Percentiles rank a stretch among this genome's conserved stretches.
phyloP scores from a whole-genome alignment of 495 filamentous ascomycete species.

The Cetradonia linearis region DNA sequence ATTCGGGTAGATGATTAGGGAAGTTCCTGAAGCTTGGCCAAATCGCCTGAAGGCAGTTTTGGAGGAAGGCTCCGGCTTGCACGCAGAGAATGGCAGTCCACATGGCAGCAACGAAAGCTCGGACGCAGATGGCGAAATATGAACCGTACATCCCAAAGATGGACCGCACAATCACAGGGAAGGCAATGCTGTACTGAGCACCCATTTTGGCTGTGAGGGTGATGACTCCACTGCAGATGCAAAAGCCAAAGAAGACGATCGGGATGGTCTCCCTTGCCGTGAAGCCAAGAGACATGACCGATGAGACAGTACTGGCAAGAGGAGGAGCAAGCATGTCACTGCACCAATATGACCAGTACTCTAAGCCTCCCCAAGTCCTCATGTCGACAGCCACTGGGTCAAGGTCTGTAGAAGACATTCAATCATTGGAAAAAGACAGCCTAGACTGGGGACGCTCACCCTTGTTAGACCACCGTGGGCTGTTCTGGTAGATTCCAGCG shows the following conservation, averaged over 20 bases:
- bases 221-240: conserved; percentile 35
- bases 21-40: conserved; percentile 46
- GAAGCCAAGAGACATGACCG: conserved; percentile 39
- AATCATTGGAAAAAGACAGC: neutral
- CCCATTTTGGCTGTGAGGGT: conserved; percentile 39
- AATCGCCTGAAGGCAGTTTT: conserved; percentile 42
- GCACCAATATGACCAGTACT: conserved; percentile 27
- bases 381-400: conserved; percentile 37
- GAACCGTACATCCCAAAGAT: conserved; percentile 50
- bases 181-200: conserved; percentile 27
- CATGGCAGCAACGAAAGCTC: conserved; percentile 41
- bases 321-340: conserved; percentile 25
- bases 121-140: conserved; percentile 34
- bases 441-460: conserved; percentile 20
- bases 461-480: conserved; percentile 37
- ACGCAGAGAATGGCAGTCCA: conserved; percentile 42
- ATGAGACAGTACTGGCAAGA: conserved; percentile 28
- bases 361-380: conserved; percentile 35
- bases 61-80: conserved; percentile 37
- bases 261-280: conserved; percentile 39
- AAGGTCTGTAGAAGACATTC: conserved; percentile 29
- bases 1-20: conserved; percentile 38
- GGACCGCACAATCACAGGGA: conserved; percentile 26
- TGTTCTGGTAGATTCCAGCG: conserved; percentile 32
- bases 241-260: conserved; percentile 38